Base-by-base conservation (phyloP, 805 yeast species). In the Ogataea zsoltii region DNA sequence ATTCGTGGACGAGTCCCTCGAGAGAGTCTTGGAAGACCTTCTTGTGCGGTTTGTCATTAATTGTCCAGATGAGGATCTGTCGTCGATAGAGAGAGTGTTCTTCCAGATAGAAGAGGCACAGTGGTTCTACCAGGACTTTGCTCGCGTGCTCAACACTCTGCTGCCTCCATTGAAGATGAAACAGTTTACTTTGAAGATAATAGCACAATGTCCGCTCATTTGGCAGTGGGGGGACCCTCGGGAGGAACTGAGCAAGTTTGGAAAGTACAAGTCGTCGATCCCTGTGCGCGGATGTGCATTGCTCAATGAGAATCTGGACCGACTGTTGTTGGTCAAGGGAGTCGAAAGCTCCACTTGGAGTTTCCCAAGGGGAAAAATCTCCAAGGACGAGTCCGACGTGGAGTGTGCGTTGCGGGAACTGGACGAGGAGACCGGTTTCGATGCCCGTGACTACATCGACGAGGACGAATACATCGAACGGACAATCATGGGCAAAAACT, bases 21-120 rank as follows among this genome's bases (percentile, higher is more conserved):
- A 86, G 58, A 77, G 83, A 55, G 86, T 82, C 1, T 69, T 89
- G 29, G 96, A 88, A 62, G 99, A 94, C 62, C 71, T 94, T 29
- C 74, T 89, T 14, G 98, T 88, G 41, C 74, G 99, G 51, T 94
- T 94, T 61, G 83, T 95, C 39, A 79, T 91, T 46, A 94, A 94
- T 71, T 87, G 91, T 42, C 98, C 99, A 9, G 79, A 81, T 4
- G 97, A 92, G 59, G 99, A 94, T 64, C 69, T 92, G 42, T 80
- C 94, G 28, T 77, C 91, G 13, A 76, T 83, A 23, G 92, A 80
- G 61, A 75, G 99, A 60, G 85, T 91, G 19, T 79, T 90, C 60
- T 94, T 94, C 69, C 96, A 91, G 63, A 83, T 94, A 33, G 99
- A 94, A 71, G 98, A 94, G 66, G 99, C 99, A 2, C 97, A 90